These are phyloP conservation scores for Thamnidium elegans DNA, from an alignment of 192 early-diverging fungal genomes.

Conservation along the genomic window DNA sequence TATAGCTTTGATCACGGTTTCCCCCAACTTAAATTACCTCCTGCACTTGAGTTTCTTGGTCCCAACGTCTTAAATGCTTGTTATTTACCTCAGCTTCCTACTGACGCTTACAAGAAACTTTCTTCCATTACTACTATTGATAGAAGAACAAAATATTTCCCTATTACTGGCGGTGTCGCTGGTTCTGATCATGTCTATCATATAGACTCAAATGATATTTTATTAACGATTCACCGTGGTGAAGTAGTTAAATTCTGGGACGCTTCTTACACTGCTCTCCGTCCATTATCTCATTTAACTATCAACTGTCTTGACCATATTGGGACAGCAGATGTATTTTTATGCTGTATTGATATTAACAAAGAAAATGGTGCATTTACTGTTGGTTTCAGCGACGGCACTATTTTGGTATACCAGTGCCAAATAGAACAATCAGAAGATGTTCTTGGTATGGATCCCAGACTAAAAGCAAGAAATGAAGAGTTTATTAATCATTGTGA, in stretches of 20 bases:
- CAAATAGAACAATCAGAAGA: neutral
- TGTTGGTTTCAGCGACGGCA: constrained; percentile 36
- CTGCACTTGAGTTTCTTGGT: constrained; percentile 33
- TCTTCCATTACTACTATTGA: neutral
- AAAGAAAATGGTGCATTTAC: constrained; percentile 22
- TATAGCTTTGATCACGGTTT: constrained; percentile 35
- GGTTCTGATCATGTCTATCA: constrained; percentile 33
- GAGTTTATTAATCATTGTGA: constrained; percentile 13
- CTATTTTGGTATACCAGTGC: constrained; percentile 23
- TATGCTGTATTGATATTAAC: constrained; percentile 36
- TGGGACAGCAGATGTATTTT: constrained; percentile 19
- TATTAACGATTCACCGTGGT: constrained; percentile 42
- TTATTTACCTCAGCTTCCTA: constrained; percentile 23
- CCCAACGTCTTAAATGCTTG: constrained; percentile 34
- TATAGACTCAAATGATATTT: constrained; percentile 37
- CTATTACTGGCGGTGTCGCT: constrained; percentile 38
- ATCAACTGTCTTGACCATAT: constrained; percentile 27
- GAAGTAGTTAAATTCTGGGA: constrained; percentile 48
- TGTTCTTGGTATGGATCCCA: neutral
- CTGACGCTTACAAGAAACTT: constrained; percentile 25
- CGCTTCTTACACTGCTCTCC: constrained; percentile 37
- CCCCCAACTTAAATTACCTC: constrained; percentile 33
- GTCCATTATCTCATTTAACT: constrained; percentile 41
- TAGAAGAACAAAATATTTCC: constrained; percentile 26
- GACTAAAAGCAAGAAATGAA: constrained; percentile 2